phyloP scores from a whole-genome alignment of 2,329 filamentous ascomycete species.

The Claviceps maximensis region DNA sequence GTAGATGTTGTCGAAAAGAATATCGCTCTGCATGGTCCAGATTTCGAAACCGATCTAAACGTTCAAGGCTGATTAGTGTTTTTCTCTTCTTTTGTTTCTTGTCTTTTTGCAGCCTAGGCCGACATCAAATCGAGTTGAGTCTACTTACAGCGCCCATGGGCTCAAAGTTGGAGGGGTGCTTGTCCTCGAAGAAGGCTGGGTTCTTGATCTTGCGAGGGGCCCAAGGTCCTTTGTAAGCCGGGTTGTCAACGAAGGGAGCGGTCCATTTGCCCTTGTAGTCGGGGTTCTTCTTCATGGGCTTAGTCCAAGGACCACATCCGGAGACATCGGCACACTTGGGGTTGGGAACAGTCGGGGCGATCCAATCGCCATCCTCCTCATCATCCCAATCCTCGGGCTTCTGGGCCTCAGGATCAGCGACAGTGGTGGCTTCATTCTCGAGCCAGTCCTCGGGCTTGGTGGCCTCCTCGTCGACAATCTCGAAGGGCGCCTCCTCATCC shows the following conservation, averaged over 20 bases:
- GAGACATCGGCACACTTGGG: constrained; percentile 88
- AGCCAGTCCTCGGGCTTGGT: constrained; percentile 93
- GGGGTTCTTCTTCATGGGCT: constrained; percentile 88
- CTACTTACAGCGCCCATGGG: constrained; percentile 85
- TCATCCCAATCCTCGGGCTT: constrained; percentile 99
- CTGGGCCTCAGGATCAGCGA: constrained; percentile 85
- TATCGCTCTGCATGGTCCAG: constrained; percentile 99
- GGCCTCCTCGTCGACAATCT: constrained; percentile 89
- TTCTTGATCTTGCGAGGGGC: constrained; percentile 92
- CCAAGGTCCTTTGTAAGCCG: constrained; percentile 94
- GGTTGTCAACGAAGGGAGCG: constrained; percentile 89
- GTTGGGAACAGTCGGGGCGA: constrained; percentile 81
- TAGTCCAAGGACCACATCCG: constrained; percentile 86
- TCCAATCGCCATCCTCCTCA: constrained; percentile 97
- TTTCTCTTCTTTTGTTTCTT: not conserved
- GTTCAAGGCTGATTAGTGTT: constrained; percentile 7
- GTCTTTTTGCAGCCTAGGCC: not conserved
- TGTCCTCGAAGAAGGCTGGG: constrained; percentile 94
- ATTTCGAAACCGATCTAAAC: constrained; percentile 89
- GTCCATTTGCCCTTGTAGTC: constrained; percentile 99
- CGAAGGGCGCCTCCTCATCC: constrained; percentile 95
- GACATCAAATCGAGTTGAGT: not conserved
- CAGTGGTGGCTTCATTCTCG: constrained; percentile 66
- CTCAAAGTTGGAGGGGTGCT: constrained; percentile 91
- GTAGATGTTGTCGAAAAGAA: constrained; percentile 99